Conservation (phyloP, 176 grass and related monocot genomes). For the Zoysia japonica region DNA sequence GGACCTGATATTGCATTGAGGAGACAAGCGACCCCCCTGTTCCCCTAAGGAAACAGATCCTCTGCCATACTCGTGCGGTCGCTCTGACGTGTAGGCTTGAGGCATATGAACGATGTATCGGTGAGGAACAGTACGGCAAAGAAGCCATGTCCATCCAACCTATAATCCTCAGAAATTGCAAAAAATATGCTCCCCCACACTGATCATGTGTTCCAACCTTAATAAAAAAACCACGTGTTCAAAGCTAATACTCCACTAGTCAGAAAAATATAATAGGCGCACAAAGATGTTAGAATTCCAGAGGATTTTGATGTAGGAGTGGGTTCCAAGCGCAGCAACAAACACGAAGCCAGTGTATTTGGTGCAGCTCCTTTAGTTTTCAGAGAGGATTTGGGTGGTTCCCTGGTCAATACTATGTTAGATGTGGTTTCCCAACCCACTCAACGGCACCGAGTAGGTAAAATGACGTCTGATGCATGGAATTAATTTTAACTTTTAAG, state of each 20-base stretch:
- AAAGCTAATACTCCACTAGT: too few relatives aligned
- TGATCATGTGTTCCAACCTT: not conserved
- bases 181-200: not conserved
- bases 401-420: slow-evolving; percentile 10
- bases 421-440: slow-evolving; percentile 28
- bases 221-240: not conserved
- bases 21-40: too few relatives aligned
- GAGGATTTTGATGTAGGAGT: slow-evolving; percentile 19
- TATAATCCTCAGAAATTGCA: too few relatives aligned
- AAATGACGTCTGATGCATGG: slow-evolving; percentile 7
- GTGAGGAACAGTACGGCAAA: too few relatives aligned
- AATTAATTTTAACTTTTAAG: not conserved
- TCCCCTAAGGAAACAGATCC: too few relatives aligned
- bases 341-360: not conserved
- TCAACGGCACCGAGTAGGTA: slow-evolving; percentile 17
- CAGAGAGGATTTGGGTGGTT: not conserved
- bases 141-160: too few relatives aligned
- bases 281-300: not conserved
- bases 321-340: slow-evolving; percentile 35
- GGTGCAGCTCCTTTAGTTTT: slow-evolving; percentile 2
- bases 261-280: not conserved
- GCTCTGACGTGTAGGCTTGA: too few relatives aligned
- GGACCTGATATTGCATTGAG: too few relatives aligned
- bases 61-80: too few relatives aligned
- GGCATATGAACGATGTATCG: too few relatives aligned